Evolutionary conservation across 345 rosid species (phyloP), one percentile per base, ranked within the genome.

Genomic region (Heritiera fomes): DNA sequence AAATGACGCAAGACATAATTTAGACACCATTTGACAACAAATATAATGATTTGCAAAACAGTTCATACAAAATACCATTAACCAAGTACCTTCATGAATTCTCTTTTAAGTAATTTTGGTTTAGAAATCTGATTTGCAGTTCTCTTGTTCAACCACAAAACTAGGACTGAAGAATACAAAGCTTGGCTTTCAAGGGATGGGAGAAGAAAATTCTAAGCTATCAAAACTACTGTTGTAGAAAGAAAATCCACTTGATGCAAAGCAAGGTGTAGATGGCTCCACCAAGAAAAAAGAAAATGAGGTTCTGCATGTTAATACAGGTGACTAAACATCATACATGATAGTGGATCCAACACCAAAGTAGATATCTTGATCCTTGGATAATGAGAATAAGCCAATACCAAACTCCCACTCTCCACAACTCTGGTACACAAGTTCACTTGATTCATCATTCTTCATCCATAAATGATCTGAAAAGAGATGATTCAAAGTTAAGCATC

Each of bases 331-430:
- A 76, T 84, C 86, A 64, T 73, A 75, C 56, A 71, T 77, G 32
- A 80, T 61, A 15, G 86, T 83, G 10, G 92, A 68, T 18, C 80
- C 84, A 13, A 78, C 63, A 63, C 90, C 92, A 80, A 90, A 90
- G 82, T 92, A 89, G 85, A 90, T 84, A 74, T 90, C 92, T 53
- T 84, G 88, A 73, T 89, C 83, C 82, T 90, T 83, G 40, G 84
- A 63, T 76, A 89, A 78, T 13, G 87, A 77, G 76, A 87, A 81
- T 28, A 90, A 82, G 65, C 79, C 82, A 53, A 80, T 78, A 49
- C 83, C 77, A 56, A 78, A 63, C 28, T 82, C 85, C 87, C 80
- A 85, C 53, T 75, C 84, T 77, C 75, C 82, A 71, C 72, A 81
- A 79, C 49, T 79, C 65, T 76, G 76, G 11, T 71, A 50, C 9